A percentile compares a stretch with the other conserved stretches of the same genome.
Conservation (phyloP, 1,284 basidiomycete genomes). For the Malassezia brasiliensis region DNA sequence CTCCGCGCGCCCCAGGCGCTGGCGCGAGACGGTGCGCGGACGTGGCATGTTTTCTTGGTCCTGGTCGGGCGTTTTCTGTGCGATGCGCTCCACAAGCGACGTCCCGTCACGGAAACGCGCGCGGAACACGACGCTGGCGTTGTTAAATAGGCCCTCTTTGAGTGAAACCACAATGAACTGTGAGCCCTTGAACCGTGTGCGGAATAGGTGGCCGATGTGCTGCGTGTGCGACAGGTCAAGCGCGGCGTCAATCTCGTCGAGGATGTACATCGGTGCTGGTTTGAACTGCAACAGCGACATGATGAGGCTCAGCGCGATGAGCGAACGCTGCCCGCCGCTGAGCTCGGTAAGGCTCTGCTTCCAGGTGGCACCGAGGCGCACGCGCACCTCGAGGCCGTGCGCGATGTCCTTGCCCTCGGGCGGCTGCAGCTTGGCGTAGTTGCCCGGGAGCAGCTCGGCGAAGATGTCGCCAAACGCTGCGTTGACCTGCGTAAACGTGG, state of each 20-base stretch:
- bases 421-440: slow-evolving; percentile 88
- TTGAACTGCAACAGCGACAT: slow-evolving; percentile 98
- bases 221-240: slow-evolving; percentile 88
- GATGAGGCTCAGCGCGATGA: slow-evolving; percentile 92
- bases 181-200: slow-evolving; percentile 90
- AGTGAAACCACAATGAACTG: slow-evolving; percentile 97
- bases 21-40: slow-evolving; percentile 1
- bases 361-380: slow-evolving; percentile 87
- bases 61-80: slow-evolving; percentile 15
- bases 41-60: slow-evolving; percentile 23
- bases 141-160: slow-evolving; percentile 88
- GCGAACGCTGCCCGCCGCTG: slow-evolving; percentile 88
- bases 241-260: slow-evolving; percentile 96
- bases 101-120: slow-evolving; percentile 87
- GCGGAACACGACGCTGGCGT: slow-evolving; percentile 91
- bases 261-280: slow-evolving; percentile 98
- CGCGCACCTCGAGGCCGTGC: slow-evolving; percentile 92
- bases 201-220: slow-evolving; percentile 91
- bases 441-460: slow-evolving; percentile 86
- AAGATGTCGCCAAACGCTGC: slow-evolving; percentile 90
- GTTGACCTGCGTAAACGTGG: slow-evolving; percentile 93
- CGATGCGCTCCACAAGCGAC: slow-evolving; percentile 63
- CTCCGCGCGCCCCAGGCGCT: not conserved
- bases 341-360: slow-evolving; percentile 93
- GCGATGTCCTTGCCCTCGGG: slow-evolving; percentile 88